Evolutionary conservation across 495 filamentous ascomycete species (phyloP).

Genomic region (Neurospora sp.): DNA sequence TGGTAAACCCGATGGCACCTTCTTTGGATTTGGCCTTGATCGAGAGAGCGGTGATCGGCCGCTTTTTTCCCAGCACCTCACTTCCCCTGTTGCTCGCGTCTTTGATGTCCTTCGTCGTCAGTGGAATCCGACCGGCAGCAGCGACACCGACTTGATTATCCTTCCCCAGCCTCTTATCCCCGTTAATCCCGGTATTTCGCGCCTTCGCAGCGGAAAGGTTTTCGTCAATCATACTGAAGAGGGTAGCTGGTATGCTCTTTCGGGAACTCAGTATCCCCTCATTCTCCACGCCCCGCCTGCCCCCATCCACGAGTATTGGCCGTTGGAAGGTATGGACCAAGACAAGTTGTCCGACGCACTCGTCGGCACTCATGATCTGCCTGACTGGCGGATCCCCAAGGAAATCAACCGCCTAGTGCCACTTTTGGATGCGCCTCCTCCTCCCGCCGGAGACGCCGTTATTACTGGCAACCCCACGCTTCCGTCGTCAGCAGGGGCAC

Average conservation of each 20-base stretch:
- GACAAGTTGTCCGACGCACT: constrained; percentile 16
- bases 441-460: not conserved
- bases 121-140: constrained; percentile 42
- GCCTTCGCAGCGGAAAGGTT: constrained; percentile 53
- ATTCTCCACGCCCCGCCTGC: constrained; percentile 65
- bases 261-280: constrained; percentile 76
- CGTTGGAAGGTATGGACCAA: constrained; percentile 31
- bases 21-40: constrained; percentile 69
- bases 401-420: not conserved
- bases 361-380: constrained; percentile 37
- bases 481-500: not conserved
- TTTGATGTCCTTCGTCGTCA: constrained; percentile 78
- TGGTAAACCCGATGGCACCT: constrained; percentile 73
- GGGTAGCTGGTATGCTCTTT: constrained; percentile 91
- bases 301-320: constrained; percentile 49
- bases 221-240: constrained; percentile 79
- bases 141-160: constrained; percentile 54
- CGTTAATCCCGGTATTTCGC: constrained; percentile 41
- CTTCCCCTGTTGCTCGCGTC: constrained; percentile 77
- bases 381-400: constrained; percentile 8
- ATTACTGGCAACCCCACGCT: not conserved
- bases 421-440: not conserved
- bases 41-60: constrained; percentile 23
- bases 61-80: constrained; percentile 52
- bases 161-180: constrained; percentile 79